phyloP scores from a whole-genome alignment of 164 flowering plant genomes.

The Kalanchoe fedtschenkoi region DNA sequence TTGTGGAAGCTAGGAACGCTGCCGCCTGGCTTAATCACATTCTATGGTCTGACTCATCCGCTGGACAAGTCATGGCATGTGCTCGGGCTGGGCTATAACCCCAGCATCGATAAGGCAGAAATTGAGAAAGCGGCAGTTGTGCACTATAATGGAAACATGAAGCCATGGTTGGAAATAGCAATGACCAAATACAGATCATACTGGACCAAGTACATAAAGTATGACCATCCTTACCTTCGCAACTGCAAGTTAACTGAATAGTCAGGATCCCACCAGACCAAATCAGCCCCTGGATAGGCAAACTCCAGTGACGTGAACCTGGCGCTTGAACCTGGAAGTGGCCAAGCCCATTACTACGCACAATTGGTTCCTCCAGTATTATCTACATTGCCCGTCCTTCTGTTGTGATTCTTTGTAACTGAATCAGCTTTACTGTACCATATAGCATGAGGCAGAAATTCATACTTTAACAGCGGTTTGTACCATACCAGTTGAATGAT shows the following conservation, averaged over 20 bases:
- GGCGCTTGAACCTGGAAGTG: no score
- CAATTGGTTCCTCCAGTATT: no score
- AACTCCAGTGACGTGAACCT: no score
- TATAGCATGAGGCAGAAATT: no score
- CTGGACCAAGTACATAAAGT: slow-evolving; percentile 88
- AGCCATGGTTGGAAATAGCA: slow-evolving; percentile 23
- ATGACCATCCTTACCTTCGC: slow-evolving; percentile 62
- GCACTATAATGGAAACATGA: slow-evolving; percentile 96
- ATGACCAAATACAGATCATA: slow-evolving; percentile 80
- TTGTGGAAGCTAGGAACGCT: slow-evolving; percentile 95
- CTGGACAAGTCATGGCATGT: slow-evolving; percentile 94
- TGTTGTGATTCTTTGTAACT: no score
- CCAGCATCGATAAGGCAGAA: slow-evolving; percentile 61
- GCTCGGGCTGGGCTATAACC: slow-evolving; percentile 90
- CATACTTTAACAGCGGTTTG: no score
- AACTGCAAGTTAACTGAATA: slow-evolving; percentile 62
- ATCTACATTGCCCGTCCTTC: no score
- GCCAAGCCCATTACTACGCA: no score
- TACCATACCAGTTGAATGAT: no score
- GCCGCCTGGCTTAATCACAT: slow-evolving; percentile 91
- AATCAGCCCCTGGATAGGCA: no score
- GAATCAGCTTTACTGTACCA: no score
- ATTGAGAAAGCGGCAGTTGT: slow-evolving; percentile 82
- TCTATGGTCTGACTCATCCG: slow-evolving; percentile 78
- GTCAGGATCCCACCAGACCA: slow-evolving; percentile 6